Evolutionary conservation across 202 grass and related monocot species (phyloP).

Genomic region (Schoenoplectus tabernaemontani): DNA sequence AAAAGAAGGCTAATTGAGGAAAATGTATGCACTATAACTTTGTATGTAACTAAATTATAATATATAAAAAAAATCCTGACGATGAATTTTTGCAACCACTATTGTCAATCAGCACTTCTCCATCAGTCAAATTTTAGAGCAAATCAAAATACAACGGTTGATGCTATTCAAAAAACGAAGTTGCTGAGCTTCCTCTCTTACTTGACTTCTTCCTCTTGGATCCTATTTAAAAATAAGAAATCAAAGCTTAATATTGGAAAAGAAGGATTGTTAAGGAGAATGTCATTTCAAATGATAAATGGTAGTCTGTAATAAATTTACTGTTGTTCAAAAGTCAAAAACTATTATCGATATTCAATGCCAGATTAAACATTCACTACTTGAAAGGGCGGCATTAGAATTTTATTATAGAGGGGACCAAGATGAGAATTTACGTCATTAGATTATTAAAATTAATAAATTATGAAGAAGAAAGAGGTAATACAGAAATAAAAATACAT

Average conservation of each 20-base stretch:
- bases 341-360: background rate
- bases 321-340: background rate
- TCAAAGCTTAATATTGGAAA: background rate
- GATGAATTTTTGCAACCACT: background rate
- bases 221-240: slow-evolving; percentile 22
- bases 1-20: too few species aligned
- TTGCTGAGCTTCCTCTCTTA: slow-evolving; percentile 33
- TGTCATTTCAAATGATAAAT: background rate
- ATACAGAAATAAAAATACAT: too few species aligned
- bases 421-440: too few species aligned
- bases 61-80: too few species aligned
- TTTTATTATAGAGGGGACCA: too few species aligned
- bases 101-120: background rate
- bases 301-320: background rate
- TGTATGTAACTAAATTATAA: too few species aligned
- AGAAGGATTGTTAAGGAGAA: background rate
- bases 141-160: background rate
- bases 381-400: too few species aligned
- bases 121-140: background rate
- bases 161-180: slow-evolving; percentile 51
- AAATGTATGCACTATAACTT: too few species aligned
- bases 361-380: background rate
- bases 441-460: too few species aligned
- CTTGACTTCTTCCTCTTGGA: slow-evolving; percentile 41
- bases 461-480: too few species aligned